phyloP scores from a whole-genome alignment of 2,329 filamentous ascomycete genomes.

The Alternaria postmessia region DNA sequence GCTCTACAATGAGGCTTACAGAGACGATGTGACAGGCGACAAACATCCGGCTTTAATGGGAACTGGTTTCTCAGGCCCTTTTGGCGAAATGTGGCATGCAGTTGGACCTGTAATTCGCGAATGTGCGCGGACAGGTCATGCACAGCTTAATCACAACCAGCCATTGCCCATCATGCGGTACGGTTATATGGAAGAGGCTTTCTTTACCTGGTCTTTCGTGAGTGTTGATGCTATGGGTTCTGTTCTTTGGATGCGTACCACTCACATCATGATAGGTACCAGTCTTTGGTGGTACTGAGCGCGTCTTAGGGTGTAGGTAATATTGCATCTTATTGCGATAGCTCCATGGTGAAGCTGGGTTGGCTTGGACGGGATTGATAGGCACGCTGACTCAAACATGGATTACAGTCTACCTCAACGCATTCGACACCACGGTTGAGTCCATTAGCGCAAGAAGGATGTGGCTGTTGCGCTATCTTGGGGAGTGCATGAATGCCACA shows the following conservation, averaged over 20 bases:
- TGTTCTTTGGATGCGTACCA: background rate
- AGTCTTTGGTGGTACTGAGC: constrained; percentile 49
- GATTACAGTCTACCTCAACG: constrained; percentile 36
- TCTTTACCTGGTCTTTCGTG: constrained; percentile 55
- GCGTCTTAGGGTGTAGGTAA: constrained; percentile 38
- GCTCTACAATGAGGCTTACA: constrained; percentile 53
- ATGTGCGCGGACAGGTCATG: constrained; percentile 41
- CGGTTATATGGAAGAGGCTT: constrained; percentile 45
- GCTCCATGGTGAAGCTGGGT: background rate
- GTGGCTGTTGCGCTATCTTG: constrained; percentile 51
- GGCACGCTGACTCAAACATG: constrained; percentile 17
- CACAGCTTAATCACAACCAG: constrained; percentile 41
- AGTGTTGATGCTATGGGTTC: background rate
- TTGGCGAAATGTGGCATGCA: constrained; percentile 52
- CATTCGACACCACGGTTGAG: constrained; percentile 51
- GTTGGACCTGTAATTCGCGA: constrained; percentile 44
- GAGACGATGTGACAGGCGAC: constrained; percentile 41
- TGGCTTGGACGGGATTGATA: constrained; percentile 17
- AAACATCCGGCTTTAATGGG: constrained; percentile 46
- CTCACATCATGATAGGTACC: constrained; percentile 35
- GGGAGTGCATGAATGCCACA: constrained; percentile 44
- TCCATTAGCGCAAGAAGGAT: constrained; percentile 50
- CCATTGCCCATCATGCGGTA: constrained; percentile 39
- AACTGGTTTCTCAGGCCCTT: constrained; percentile 43
- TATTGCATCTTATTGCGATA: background rate